Evolutionary conservation across 2,329 filamentous ascomycete genomes (phyloP), one percentile per base, ranked within the genome.

Genomic region (Pseudogymnoascus sp.): DNA sequence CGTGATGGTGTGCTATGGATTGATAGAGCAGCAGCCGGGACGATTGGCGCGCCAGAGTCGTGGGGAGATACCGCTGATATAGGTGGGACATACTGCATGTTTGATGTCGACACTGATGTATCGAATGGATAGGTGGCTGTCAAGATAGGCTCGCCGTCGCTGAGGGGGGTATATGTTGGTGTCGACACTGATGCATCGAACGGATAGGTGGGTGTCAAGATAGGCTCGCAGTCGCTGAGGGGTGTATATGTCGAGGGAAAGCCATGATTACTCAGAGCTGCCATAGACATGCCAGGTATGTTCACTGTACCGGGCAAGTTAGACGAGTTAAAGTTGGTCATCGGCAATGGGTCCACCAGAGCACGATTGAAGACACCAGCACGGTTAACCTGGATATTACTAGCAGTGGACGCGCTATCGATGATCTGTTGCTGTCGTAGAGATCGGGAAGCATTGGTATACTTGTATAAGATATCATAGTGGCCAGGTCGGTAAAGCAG

Each of bases 241-340:
- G n/a, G n/a, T n/a, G n/a, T n/a, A n/a, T n/a, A 29, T 13, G 21
- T 61, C 24, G 14, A 16, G n/a, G 68, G 65, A 40, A 70, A 71
- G 6, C 66, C 66, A 19, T 70, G 66, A 50, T 69, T 65, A 31
- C 68, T 64, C 44, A 64, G 64, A 31, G 66, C 60, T 47, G 65
- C 35, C 6, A 70, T 42, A 19, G 65, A 64, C 56, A 72, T 68
- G 7, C 71, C 71, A 10, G 72, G 73, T 14, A 74, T 71, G 38
- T 64, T 66, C 7, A 69, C 63, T 7, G 73, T 64, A n/a, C 66
- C 35, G 8, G 63, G 33, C 33, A 37, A 11, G 33, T 37, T 14
- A 14, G 8, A 1, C 11, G 33, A 37, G 33, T 37, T 37, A 37
- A 37, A 37, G 33, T 37, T 37, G 33, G 33, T 8, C 64, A 61